Evolutionary conservation across 352 stramenopile genomes (phyloP), one percentile per base, ranked within the genome.

Genomic region (Lagenidium sp.): DNA sequence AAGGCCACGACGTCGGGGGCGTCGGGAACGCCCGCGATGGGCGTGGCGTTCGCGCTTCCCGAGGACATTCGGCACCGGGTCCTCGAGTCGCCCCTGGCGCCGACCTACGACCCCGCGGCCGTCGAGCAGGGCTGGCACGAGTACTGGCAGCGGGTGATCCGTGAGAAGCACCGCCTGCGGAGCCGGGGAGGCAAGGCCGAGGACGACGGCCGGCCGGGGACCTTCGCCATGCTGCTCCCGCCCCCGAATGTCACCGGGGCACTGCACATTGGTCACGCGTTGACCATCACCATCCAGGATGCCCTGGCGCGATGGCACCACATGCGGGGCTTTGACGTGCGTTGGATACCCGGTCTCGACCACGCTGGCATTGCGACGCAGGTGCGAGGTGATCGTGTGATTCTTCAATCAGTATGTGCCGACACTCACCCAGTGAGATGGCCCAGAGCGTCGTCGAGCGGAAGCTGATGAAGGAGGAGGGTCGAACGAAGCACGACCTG

Each of bases 281-380:
- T 99, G 31, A 99, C 95, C 4, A 62, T 88, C 32, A 95, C 96
- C 15, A 98, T 99, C 54, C 89, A 99, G 73, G 96, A 99, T 75
- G 86, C 91, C 6, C 75, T 99, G 19, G 93, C 88, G 21, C 80
- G 68, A 47, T 99, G 95, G 94, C 95, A 99, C 69, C 83, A 95
- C 37, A 99, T 99, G 97, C 83, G 85, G 37, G 97, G 97, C 49
- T 93, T 97, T 60, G 75, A 95, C 19, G 97, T 97, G 21, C 72
- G 97, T 15, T 99, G 98, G 89, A 78, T 99, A 36, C 94, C 94
- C 6, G 93, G 93, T 41, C 85, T 96, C 6, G 97, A 99, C 64
- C 97, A 99, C 60, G 97, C 97, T 2, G 97, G 97, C 20, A 99
- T 99, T 60, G 97, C 97, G 6, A 99, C 97, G 18, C 97, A 99